Percentiles rank a stretch among this genome's conserved stretches.
Evolutionary conservation across 352 stramenopile species (phyloP).

Genomic region (Discostella stelligera): DNA sequence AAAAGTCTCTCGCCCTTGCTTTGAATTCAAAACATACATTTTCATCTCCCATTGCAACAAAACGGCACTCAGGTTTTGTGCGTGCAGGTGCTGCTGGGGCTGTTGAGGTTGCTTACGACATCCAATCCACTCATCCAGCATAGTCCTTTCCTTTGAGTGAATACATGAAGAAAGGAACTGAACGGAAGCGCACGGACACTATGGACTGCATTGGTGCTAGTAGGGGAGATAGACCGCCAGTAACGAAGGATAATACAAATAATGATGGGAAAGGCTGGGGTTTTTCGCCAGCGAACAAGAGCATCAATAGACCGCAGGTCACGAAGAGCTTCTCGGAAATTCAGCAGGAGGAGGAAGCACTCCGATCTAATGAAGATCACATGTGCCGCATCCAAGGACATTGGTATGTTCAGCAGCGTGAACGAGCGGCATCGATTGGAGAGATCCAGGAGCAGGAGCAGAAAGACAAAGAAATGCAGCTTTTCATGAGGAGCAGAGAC

Average conservation of each 20-base stretch:
- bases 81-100: not conserved
- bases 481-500: slow-evolving; percentile 75
- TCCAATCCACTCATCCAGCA: slow-evolving; percentile 11
- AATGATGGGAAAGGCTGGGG: slow-evolving; percentile 24
- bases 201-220: slow-evolving; percentile 15
- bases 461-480: slow-evolving; percentile 54
- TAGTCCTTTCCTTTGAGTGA: slow-evolving; percentile 33
- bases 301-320: slow-evolving; percentile 3
- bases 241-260: slow-evolving; percentile 10
- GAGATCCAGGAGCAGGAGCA: slow-evolving; percentile 69
- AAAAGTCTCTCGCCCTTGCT: slow-evolving; percentile 8
- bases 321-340: slow-evolving; percentile 66
- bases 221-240: slow-evolving; percentile 1
- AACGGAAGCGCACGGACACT: slow-evolving; percentile 7
- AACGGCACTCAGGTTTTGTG: not conserved
- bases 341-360: slow-evolving; percentile 70
- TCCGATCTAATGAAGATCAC: slow-evolving; percentile 61
- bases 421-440: slow-evolving; percentile 73
- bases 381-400: slow-evolving; percentile 50
- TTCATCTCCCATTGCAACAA: not conserved
- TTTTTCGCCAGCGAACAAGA: slow-evolving; percentile 19
- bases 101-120: not conserved
- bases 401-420: slow-evolving; percentile 74
- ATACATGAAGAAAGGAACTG: slow-evolving; percentile 37
- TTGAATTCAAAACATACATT: not conserved